Conservation (phyloP, 768 basidiomycete genomes). For the Tulasnella sp. region DNA sequence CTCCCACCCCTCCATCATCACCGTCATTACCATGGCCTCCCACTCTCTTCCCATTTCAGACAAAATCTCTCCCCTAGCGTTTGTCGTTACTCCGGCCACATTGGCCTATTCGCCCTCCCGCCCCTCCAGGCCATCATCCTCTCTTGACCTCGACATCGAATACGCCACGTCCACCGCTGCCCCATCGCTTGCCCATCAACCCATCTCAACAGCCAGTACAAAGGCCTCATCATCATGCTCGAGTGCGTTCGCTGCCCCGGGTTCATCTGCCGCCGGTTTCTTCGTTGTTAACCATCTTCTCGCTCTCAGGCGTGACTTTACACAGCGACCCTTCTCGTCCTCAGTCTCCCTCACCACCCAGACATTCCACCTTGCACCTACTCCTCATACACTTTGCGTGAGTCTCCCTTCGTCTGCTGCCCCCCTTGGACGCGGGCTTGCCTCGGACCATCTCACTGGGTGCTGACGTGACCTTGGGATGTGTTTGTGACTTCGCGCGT, state of each 20-base stretch:
- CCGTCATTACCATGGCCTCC: not conserved
- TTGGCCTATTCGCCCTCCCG: not conserved
- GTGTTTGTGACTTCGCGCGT: constrained; percentile 1
- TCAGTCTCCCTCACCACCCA: not conserved
- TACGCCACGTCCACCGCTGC: not conserved
- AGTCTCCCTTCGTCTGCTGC: not conserved
- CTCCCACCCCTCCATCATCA: not conserved
- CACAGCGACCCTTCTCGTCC: not conserved
- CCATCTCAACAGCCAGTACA: not conserved
- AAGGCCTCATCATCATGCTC: constrained; percentile 6
- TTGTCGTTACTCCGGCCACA: not conserved
- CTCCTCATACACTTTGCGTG: constrained; percentile 12
- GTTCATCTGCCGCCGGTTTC: not conserved
- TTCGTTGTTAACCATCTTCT: not conserved
- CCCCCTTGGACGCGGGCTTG: not conserved
- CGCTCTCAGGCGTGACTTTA: not conserved
- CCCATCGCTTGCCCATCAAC: not conserved
- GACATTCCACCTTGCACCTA: constrained; percentile 1
- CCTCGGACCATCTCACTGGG: not conserved
- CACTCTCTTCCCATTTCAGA: not conserved
- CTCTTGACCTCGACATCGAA: not conserved
- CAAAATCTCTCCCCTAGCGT: not conserved
- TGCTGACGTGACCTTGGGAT: not conserved
- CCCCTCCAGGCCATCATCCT: not conserved
- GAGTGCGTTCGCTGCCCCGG: not conserved